These are phyloP conservation scores for Hanseniaspora mollemarum DNA, from an alignment of 805 yeast species.

Conservation along the genomic window DNA sequence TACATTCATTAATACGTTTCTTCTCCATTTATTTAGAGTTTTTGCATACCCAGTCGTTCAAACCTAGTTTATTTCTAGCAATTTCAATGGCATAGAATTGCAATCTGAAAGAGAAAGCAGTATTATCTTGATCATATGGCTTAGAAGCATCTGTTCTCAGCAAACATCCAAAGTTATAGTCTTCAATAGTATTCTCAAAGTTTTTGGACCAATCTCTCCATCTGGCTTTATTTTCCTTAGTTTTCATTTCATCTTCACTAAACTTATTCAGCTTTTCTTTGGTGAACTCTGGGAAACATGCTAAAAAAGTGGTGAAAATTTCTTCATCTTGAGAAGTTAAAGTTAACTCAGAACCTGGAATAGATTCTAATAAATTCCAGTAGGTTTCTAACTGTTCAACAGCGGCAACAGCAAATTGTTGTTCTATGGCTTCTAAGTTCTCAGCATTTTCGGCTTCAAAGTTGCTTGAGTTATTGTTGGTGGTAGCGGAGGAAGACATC, in stretches of 20 bases:
- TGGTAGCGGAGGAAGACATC: constrained; percentile 9
- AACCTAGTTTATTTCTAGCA: constrained; percentile 78
- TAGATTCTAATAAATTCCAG: constrained; percentile 64
- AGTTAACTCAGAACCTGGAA: constrained; percentile 70
- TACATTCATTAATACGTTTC: background rate
- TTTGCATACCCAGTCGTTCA: constrained; percentile 66
- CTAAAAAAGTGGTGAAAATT: constrained; percentile 47
- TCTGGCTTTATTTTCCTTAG: constrained; percentile 62
- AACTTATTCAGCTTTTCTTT: constrained; percentile 47
- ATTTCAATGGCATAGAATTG: constrained; percentile 94
- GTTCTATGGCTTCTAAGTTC: constrained; percentile 89
- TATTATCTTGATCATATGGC: constrained; percentile 72
- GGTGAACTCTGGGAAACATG: constrained; percentile 79
- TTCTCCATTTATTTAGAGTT: background rate
- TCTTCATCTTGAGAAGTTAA: constrained; percentile 64
- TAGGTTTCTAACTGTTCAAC: constrained; percentile 91
- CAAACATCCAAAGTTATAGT: constrained; percentile 90
- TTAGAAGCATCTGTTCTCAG: constrained; percentile 59
- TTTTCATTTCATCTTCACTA: constrained; percentile 72
- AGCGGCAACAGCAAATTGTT: constrained; percentile 95
- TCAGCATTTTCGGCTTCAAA: constrained; percentile 87
- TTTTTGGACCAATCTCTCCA: constrained; percentile 83
- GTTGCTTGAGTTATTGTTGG: constrained; percentile 17
- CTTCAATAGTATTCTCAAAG: constrained; percentile 72
- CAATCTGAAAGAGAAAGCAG: constrained; percentile 82